Evolutionary conservation across 805 yeast genomes (phyloP), one percentile per base, ranked within the genome.

Genomic region (Kuraishia cidri): DNA sequence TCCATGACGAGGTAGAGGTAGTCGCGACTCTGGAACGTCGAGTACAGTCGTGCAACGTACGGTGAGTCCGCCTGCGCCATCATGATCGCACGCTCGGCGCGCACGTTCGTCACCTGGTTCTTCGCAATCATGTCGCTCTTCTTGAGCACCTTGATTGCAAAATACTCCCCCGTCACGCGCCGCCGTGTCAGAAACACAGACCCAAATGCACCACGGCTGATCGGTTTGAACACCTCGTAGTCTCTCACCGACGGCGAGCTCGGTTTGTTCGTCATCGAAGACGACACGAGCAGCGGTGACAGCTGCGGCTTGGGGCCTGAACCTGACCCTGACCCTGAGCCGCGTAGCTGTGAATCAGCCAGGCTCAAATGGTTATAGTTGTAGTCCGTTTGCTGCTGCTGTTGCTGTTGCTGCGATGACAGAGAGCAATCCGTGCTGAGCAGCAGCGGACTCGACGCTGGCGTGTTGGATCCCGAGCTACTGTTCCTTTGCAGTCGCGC

Each of bases 171-270:
- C 0, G 97, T 90, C 9, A 81, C 56, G 45, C 76, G 79, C 47
- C 92, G 71, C 42, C 79, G 75, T 0, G 95, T 88, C 6, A 92
- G 64, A 54, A 78, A 92, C 2, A 92, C 99, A 24, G 94, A 81
- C 1, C 98, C 98, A 64, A 88, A 92, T 0, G 99, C 98, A 26
- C 99, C 98, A 48, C 86, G 84, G 47, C 95, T 85, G 32, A 92
- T 86, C 0, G 98, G 96, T 51, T 87, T 86, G 35, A 92, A 62
- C 20, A 92, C 73, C 45, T 86, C 95, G 54, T 87, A 92, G 52
- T 94, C 97, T 37, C 69, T 72, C 20, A 90, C 86, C 2, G 85
- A 77, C 0, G 94, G 92, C 3, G 66, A 58, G 0, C 61, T 45
- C 0, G 82, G 68, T 38, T 74, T 72, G 22, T 60, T 56, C 0